Evolutionary conservation across 768 basidiomycete species (phyloP).

Genomic region (Rhizopogon vesiculosus): DNA sequence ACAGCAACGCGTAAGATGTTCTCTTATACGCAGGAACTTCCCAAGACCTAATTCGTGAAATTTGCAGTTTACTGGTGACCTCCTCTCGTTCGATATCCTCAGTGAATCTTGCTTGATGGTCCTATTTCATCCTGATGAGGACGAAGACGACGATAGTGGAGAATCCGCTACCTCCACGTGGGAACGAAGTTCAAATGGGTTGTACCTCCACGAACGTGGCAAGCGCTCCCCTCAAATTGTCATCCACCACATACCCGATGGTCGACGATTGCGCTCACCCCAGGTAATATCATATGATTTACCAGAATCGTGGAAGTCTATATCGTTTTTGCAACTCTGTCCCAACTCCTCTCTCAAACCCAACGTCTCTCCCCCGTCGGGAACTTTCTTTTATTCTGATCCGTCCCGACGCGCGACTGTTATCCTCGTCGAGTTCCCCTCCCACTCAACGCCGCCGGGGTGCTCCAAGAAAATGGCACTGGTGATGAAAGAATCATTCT

Average conservation of each 20-base stretch:
- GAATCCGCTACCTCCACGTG: constrained; percentile 10
- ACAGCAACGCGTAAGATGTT: background rate
- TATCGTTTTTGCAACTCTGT: constrained; percentile 41
- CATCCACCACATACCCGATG: constrained; percentile 17
- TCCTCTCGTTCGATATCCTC: constrained; percentile 26
- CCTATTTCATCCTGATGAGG: constrained; percentile 27
- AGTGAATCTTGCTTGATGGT: constrained; percentile 21
- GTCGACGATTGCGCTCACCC: constrained; percentile 6
- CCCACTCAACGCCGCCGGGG: constrained; percentile 27
- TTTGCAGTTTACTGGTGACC: constrained; percentile 20
- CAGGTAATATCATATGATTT: constrained; percentile 41
- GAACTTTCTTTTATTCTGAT: constrained; percentile 54
- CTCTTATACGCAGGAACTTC: background rate
- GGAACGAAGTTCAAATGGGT: constrained; percentile 25
- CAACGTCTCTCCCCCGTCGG: constrained; percentile 31
- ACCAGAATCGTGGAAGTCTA: constrained; percentile 44
- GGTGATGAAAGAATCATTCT: constrained; percentile 50
- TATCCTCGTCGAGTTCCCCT: constrained; percentile 37
- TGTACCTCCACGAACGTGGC: constrained; percentile 24
- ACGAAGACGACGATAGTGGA: constrained; percentile 25
- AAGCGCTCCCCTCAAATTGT: constrained; percentile 26
- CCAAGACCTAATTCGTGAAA: background rate
- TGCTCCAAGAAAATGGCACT: constrained; percentile 41
- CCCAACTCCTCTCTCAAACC: constrained; percentile 40
- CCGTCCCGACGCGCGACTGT: constrained; percentile 46